Percentiles rank a stretch among this genome's conserved stretches.
These are phyloP conservation scores for Sequoia sempervirens DNA, from an alignment of 75 land plant genomes.

Conservation along the genomic window DNA sequence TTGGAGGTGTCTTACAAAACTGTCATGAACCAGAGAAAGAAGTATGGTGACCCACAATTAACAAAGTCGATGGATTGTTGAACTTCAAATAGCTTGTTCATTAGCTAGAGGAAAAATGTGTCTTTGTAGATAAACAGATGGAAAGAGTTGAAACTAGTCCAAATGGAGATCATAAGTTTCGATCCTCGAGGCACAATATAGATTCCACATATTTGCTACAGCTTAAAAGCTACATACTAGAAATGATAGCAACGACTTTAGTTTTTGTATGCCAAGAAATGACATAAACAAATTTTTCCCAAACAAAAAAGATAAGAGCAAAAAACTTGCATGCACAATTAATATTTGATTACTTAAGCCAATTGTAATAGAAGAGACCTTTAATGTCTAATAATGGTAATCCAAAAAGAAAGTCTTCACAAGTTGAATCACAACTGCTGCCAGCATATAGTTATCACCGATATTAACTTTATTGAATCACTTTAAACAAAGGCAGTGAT, in stretches of 20 bases:
- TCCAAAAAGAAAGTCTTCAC: neutral
- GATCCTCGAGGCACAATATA: neutral
- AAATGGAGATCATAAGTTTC: neutral
- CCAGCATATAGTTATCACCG: neutral
- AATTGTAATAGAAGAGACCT: neutral
- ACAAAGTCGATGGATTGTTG: neutral
- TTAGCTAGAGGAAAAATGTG: neutral
- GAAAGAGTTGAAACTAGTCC: neutral
- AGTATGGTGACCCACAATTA: neutral
- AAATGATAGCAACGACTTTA: neutral
- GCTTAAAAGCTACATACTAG: neutral
- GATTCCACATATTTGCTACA: neutral
- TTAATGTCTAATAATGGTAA: neutral
- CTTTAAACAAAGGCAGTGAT: neutral
- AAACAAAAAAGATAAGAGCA: neutral
- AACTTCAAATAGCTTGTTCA: neutral
- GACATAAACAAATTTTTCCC: neutral
- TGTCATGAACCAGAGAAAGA: neutral
- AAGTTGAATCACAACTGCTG: neutral
- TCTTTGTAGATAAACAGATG: neutral
- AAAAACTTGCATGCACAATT: neutral
- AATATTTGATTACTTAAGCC: neutral
- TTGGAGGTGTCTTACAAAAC: neutral
- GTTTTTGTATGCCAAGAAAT: neutral
- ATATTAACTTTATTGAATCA: too few species aligned